Percentiles rank a stretch among this genome's conserved stretches.
Conservation (phyloP, 164 flowering plant genomes). For the Taxillus chinensis region DNA sequence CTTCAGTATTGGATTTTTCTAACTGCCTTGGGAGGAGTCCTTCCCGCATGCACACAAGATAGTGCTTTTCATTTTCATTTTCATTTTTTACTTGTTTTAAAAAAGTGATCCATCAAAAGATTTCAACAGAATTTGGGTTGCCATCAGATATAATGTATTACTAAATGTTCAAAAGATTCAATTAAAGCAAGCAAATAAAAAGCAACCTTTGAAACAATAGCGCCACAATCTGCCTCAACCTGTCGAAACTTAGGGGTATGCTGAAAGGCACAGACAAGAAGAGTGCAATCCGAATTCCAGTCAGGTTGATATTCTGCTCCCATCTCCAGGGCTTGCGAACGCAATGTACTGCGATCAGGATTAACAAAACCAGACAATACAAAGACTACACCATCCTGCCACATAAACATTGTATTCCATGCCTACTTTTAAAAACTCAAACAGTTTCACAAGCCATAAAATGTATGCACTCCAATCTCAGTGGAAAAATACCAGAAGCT, state of each 20-base stretch:
- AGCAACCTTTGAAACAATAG: conserved; percentile 79
- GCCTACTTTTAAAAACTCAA: neutral
- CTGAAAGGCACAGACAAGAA: conserved; percentile 80
- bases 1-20: too few relatives aligned
- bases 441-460: neutral
- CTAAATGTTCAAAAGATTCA: too few relatives aligned
- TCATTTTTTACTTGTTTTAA: too few relatives aligned
- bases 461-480: neutral
- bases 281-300: conserved; percentile 80
- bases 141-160: too few relatives aligned
- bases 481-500: conserved; percentile 47
- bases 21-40: too few relatives aligned
- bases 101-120: too few relatives aligned
- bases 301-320: conserved; percentile 82
- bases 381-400: conserved; percentile 90
- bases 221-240: conserved; percentile 76
- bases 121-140: too few relatives aligned
- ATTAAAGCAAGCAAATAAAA: neutral
- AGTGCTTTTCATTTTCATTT: too few relatives aligned
- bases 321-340: conserved; percentile 85
- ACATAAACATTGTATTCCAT: conserved; percentile 7
- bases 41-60: too few relatives aligned
- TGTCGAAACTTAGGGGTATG: conserved; percentile 93
- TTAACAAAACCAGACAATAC: conserved; percentile 92
- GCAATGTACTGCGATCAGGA: conserved; percentile 67